phyloP scores from a whole-genome alignment of 345 rosid genomes.

The Trapa bicornis region DNA sequence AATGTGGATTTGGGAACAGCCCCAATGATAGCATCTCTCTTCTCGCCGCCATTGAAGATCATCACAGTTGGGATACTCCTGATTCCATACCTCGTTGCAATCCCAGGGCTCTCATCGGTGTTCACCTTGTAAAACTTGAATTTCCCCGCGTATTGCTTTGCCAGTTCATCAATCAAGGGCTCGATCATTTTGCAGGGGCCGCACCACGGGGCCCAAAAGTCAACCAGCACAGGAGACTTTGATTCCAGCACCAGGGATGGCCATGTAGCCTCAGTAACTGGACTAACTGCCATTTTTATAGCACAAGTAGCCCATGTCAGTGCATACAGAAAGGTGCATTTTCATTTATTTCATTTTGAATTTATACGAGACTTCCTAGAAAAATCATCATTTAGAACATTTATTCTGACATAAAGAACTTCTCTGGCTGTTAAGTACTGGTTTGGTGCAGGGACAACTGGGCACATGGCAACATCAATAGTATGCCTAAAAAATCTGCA shows the following conservation, averaged over 20 bases:
- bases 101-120: slow-evolving; percentile 33
- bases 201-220: slow-evolving; percentile 54
- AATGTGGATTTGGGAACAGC: slow-evolving; percentile 38
- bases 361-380: neutral
- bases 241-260: slow-evolving; percentile 25
- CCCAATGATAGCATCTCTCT: slow-evolving; percentile 39
- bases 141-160: slow-evolving; percentile 32
- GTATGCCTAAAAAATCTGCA: too few relatives aligned
- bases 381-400: too few relatives aligned
- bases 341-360: neutral
- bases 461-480: too few relatives aligned
- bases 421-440: too few relatives aligned
- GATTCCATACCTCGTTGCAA: slow-evolving; percentile 32
- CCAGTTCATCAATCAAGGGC: slow-evolving; percentile 32
- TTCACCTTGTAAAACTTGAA: slow-evolving; percentile 38
- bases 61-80: slow-evolving; percentile 42
- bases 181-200: slow-evolving; percentile 46
- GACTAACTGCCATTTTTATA: slow-evolving; percentile 15
- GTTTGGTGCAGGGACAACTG: too few relatives aligned
- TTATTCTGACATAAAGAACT: too few relatives aligned
- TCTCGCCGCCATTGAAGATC: slow-evolving; percentile 37
- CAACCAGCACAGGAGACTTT: slow-evolving; percentile 28
- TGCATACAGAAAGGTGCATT: neutral
- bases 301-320: neutral
- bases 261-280: slow-evolving; percentile 29